Evolutionary conservation across 2,329 filamentous ascomycete genomes (phyloP).

Genomic region (Aspergillus novoparasiticus): DNA sequence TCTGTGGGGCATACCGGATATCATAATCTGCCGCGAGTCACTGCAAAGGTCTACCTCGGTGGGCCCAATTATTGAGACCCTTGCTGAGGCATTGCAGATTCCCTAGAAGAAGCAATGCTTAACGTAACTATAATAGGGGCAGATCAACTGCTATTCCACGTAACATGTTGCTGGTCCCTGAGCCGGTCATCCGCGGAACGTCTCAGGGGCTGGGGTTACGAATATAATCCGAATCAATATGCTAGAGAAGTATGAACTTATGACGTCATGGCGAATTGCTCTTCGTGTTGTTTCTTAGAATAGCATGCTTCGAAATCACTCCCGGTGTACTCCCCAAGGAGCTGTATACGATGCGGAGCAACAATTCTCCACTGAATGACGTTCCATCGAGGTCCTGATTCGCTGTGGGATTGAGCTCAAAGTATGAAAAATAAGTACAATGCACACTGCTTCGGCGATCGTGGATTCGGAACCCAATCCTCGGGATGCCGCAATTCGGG

Average conservation of each 20-base stretch:
- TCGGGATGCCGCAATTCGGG: neutral
- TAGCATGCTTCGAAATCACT: too few relatives aligned
- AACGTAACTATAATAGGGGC: neutral
- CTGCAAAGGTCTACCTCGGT: neutral
- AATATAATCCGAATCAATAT: neutral
- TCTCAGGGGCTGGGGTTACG: too few relatives aligned
- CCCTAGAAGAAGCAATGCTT: too few relatives aligned
- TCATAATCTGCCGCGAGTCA: neutral
- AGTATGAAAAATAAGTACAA: too few relatives aligned
- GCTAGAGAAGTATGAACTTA: neutral
- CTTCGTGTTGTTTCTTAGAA: neutral
- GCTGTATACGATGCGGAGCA: too few relatives aligned
- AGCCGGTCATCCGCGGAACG: too few relatives aligned
- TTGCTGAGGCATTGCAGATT: too few relatives aligned
- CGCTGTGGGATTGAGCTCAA: too few relatives aligned
- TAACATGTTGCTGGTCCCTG: too few relatives aligned
- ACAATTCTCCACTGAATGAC: too few relatives aligned
- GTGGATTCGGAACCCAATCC: neutral
- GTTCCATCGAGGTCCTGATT: neutral
- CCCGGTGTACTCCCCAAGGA: too few relatives aligned
- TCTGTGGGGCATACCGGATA: neutral
- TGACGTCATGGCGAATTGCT: neutral
- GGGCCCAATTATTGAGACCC: neutral
- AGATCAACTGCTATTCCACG: neutral
- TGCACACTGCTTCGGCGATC: neutral